Conservation (phyloP, 495 filamentous ascomycete genomes). For the Glonium stellatum region DNA sequence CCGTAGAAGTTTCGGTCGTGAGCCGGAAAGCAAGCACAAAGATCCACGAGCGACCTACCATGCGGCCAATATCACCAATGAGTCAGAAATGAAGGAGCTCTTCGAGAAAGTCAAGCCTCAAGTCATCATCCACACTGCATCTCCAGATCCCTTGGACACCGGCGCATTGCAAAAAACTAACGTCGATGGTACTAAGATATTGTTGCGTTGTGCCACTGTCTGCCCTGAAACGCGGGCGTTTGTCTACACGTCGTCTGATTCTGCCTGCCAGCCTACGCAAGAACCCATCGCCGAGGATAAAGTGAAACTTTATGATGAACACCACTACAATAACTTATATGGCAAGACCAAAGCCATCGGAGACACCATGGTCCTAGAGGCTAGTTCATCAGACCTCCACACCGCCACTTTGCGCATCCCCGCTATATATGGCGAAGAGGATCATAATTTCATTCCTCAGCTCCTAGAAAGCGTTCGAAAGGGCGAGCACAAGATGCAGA, state of each 20-base stretch:
- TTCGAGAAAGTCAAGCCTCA: constrained; percentile 25
- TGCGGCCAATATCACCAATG: constrained; percentile 21
- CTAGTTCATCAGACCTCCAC: constrained; percentile 19
- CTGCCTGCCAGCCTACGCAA: constrained; percentile 13
- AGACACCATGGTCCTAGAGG: constrained; percentile 26
- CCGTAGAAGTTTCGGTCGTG: constrained; percentile 16
- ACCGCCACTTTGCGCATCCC: constrained; percentile 28
- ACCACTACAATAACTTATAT: constrained; percentile 19
- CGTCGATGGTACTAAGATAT: constrained; percentile 22
- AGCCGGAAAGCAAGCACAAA: constrained; percentile 20
- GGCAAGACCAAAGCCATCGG: constrained; percentile 29
- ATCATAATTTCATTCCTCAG: constrained; percentile 18
- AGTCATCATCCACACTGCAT: constrained; percentile 30
- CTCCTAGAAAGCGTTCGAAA: constrained; percentile 14
- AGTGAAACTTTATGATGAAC: constrained; percentile 18
- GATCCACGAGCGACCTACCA: constrained; percentile 19
- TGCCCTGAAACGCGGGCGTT: constrained; percentile 20
- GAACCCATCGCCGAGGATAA: constrained; percentile 23
- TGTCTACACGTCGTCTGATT: constrained; percentile 30
- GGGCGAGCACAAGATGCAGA: constrained; percentile 28
- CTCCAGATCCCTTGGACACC: constrained; percentile 12
- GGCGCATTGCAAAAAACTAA: constrained; percentile 12
- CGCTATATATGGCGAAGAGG: constrained; percentile 30
- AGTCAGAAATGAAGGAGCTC: constrained; percentile 9
- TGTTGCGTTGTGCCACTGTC: constrained; percentile 22